A percentile compares a stretch with the other conserved stretches of the same genome.
These are phyloP conservation scores for Amniculicola lignicola DNA, from an alignment of 495 filamentous ascomycete genomes.

Conservation along the genomic window DNA sequence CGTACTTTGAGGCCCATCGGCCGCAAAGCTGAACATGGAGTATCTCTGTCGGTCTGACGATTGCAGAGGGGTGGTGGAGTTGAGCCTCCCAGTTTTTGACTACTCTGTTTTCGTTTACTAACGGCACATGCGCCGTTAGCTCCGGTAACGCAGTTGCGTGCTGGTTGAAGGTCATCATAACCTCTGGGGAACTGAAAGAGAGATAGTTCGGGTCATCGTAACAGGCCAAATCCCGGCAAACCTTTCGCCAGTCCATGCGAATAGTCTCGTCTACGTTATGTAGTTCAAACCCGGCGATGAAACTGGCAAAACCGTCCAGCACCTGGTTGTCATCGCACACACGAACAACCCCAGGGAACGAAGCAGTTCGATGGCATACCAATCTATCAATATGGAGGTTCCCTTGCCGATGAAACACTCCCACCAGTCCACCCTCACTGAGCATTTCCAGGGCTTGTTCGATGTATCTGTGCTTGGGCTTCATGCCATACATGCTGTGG, in stretches of 20 bases:
- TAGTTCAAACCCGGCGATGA: constrained; percentile 51
- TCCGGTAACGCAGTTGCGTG: constrained; percentile 50
- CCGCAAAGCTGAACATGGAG: constrained; percentile 56
- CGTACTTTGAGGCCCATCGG: constrained; percentile 56
- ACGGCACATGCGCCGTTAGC: constrained; percentile 50
- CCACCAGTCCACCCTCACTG: constrained; percentile 49
- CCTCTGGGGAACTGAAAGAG: constrained; percentile 51
- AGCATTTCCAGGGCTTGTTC: constrained; percentile 53
- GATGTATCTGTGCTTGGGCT: constrained; percentile 49
- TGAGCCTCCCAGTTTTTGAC: constrained; percentile 57
- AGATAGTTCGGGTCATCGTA: constrained; percentile 48
- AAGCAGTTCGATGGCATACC: constrained; percentile 51
- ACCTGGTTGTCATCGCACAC: constrained; percentile 49
- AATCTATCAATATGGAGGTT: constrained; percentile 49
- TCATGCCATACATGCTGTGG: constrained; percentile 65
- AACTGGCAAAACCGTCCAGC: constrained; percentile 55
- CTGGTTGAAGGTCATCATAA: constrained; percentile 55
- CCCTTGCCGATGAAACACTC: constrained; percentile 55
- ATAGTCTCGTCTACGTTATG: constrained; percentile 43
- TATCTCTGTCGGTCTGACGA: constrained; percentile 51
- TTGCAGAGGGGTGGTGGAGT: constrained; percentile 46
- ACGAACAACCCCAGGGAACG: constrained; percentile 50
- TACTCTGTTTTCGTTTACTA: constrained; percentile 36
- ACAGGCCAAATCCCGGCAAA: constrained; percentile 53
- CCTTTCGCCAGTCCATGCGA: constrained; percentile 48